A percentile compares a stretch with the other conserved stretches of the same genome.
These are phyloP conservation scores for Monosporascus sp. DNA, from an alignment of 2,329 filamentous ascomycete species.

Conservation along the genomic window DNA sequence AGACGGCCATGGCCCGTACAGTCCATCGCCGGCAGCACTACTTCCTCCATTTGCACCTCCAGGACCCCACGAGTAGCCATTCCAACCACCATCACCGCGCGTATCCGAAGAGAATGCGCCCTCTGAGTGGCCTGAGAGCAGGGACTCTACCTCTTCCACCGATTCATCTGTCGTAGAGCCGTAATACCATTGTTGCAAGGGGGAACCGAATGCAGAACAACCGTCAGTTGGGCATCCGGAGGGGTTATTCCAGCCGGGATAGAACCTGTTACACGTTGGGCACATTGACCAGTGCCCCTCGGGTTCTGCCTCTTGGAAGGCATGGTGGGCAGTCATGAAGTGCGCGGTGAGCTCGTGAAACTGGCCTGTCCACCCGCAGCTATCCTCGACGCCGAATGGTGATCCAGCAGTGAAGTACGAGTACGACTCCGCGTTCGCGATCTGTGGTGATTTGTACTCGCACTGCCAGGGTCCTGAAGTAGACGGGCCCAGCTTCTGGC, in stretches of 20 bases:
- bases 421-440: conserved; percentile 2
- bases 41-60: background rate
- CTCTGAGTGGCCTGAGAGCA: conserved; percentile 21
- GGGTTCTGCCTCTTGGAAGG: conserved; percentile 12
- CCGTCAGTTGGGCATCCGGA: conserved; percentile 7
- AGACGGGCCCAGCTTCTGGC: conserved; percentile 9
- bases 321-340: conserved; percentile 17
- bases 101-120: conserved; percentile 15
- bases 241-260: conserved; percentile 6
- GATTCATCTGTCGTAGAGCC: conserved; percentile 12
- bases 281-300: conserved; percentile 18
- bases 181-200: conserved; percentile 20
- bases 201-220: conserved; percentile 7
- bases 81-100: background rate
- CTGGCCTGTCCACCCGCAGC: conserved; percentile 24
- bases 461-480: conserved; percentile 20
- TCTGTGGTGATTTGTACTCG: conserved; percentile 12
- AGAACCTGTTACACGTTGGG: conserved; percentile 10
- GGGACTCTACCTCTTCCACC: conserved; percentile 5
- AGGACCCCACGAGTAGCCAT: background rate
- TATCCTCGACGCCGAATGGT: background rate
- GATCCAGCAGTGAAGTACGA: background rate
- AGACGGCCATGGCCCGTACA: background rate
- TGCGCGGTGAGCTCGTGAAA: conserved; percentile 16
- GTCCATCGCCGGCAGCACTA: background rate